Conservation (phyloP, 1,284 basidiomycete species). For the Marasmius tenuissimus region DNA sequence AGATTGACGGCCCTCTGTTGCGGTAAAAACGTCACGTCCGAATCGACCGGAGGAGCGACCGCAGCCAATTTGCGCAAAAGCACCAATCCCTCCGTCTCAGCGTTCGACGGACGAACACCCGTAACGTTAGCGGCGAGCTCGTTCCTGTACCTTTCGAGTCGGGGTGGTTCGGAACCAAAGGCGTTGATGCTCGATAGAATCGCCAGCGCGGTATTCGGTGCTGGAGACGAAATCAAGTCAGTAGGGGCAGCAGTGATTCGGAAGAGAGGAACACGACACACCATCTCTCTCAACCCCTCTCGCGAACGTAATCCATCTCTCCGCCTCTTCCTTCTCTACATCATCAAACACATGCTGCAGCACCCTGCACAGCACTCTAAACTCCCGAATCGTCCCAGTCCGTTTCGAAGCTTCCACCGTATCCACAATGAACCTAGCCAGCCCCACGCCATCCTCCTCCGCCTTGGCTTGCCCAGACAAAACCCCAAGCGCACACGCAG, state of each 20-base stretch:
- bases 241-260: neutral
- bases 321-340: constrained; percentile 64
- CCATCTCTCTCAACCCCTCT: constrained; percentile 62
- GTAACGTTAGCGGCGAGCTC: constrained; percentile 82
- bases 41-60: constrained; percentile 76
- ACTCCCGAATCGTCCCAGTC: constrained; percentile 50
- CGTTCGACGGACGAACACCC: constrained; percentile 64
- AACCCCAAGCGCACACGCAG: constrained; percentile 39
- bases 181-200: constrained; percentile 37
- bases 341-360: constrained; percentile 63
- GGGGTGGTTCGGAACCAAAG: constrained; percentile 63
- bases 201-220: constrained; percentile 53
- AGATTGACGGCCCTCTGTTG: constrained; percentile 88
- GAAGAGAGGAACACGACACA: constrained; percentile 35
- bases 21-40: constrained; percentile 83
- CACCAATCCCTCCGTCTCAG: constrained; percentile 68
- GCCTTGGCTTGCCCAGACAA: constrained; percentile 25
- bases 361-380: constrained; percentile 59
- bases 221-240: constrained; percentile 37
- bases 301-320: constrained; percentile 73
- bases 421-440: constrained; percentile 43
- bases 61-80: constrained; percentile 74
- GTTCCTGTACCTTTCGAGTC: constrained; percentile 84
- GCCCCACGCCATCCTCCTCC: constrained; percentile 23
- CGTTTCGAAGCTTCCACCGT: constrained; percentile 35